Evolutionary conservation across 2,329 filamentous ascomycete genomes (phyloP), one percentile per base, ranked within the genome.

Genomic region (Paecilomyces sp.): DNA sequence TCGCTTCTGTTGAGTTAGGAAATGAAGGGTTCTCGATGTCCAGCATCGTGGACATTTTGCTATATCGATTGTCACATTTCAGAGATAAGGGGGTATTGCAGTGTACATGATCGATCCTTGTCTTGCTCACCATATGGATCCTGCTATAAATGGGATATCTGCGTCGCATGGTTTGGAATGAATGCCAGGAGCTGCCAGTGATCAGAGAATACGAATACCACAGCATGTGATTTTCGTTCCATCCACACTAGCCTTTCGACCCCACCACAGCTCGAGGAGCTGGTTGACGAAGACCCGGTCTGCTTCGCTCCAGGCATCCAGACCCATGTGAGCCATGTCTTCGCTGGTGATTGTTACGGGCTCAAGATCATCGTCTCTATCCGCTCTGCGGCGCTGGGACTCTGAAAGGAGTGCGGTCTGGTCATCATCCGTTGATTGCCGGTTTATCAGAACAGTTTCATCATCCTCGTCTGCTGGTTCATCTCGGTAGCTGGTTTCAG

Each of bases 251-350:
- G 77, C 77, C 36, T 73, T 70, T 18, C 77, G 70, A 22, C 73
- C 73, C 77, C 77, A 81, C 75, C 79, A 81, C 1, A 78, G 66
- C 13, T 62, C 63, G n/a, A 79, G 71, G 33, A 81, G 65, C 60
- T 80, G 76, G 61, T 77, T 71, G 12, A 79, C 74, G 60, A 81
- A 81, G 22, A 73, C 62, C 30, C 76, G 73, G 62, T 81, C 79
- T 3, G 76, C 71, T 15, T 71, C 73, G 58, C 78, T 81, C 79
- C 79, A 81, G 15, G 76, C 70, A 62, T 81, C 79, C 15, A 81
- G 72, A 2, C 79, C 78, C 79, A 81, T 81, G 47, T 75, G 70
- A 15, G 68, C 68, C 70, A 81, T 77, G 62, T 81, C 79, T 22
- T 77, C 75, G 22, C 73, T 70, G 0, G 70, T 76, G 31, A 80